Percentiles rank a stretch among this genome's conserved stretches.
These are phyloP conservation scores for Physcia stellaris DNA, from an alignment of 495 filamentous ascomycete genomes.

Conservation along the genomic window DNA sequence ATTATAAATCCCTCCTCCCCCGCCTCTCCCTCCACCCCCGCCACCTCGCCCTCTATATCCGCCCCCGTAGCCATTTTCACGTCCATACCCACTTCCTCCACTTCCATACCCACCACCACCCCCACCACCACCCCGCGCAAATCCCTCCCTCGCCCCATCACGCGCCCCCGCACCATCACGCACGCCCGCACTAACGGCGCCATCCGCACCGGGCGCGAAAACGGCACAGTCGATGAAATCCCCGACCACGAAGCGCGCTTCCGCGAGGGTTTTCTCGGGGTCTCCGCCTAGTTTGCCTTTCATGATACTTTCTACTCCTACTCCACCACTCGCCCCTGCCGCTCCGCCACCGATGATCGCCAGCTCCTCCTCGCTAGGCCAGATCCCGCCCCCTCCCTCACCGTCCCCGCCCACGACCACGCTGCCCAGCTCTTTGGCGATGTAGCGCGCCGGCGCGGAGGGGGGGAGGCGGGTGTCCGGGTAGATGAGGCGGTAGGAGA, in stretches of 20 bases:
- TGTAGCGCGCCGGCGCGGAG: constrained; percentile 44
- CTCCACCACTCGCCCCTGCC: no score
- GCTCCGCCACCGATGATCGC: constrained; percentile 9
- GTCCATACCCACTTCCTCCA: constrained; percentile 27
- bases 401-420: constrained; percentile 48
- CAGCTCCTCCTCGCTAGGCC: constrained; percentile 12
- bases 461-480: constrained; percentile 52
- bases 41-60: constrained; percentile 25
- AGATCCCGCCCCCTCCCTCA: constrained; percentile 5
- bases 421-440: constrained; percentile 64
- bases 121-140: constrained; percentile 15
- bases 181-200: constrained; percentile 44
- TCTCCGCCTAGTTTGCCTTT: constrained; percentile 33
- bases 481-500: constrained; percentile 78
- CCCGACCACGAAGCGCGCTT: constrained; percentile 71
- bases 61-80: constrained; percentile 27
- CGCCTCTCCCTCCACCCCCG: constrained; percentile 20
- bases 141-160: constrained; percentile 27
- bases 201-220: constrained; percentile 58
- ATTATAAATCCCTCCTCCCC: constrained; percentile 23
- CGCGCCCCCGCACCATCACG: constrained; percentile 17
- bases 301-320: no score
- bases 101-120: constrained; percentile 22
- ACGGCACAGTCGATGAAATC: constrained; percentile 79
- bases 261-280: constrained; percentile 57